phyloP scores from a whole-genome alignment of 768 basidiomycete genomes.

The Boletus coccyginus region DNA sequence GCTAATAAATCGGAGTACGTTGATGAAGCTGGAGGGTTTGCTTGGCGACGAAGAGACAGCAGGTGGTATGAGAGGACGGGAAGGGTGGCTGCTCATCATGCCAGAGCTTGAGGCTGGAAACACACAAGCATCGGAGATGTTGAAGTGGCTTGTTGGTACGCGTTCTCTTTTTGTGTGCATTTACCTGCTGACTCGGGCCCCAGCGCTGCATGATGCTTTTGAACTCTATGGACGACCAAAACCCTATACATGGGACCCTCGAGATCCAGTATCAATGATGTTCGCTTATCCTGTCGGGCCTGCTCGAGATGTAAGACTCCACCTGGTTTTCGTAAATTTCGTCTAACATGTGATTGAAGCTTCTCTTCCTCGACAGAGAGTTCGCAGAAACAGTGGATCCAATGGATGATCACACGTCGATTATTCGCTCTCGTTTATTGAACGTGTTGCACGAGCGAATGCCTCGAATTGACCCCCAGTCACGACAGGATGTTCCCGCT shows the following conservation, averaged over 20 bases:
- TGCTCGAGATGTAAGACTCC: slow-evolving; percentile 66
- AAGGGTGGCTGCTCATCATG: slow-evolving; percentile 90
- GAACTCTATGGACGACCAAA: slow-evolving; percentile 86
- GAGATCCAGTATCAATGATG: slow-evolving; percentile 80
- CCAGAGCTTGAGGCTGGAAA: slow-evolving; percentile 71
- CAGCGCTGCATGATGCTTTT: slow-evolving; percentile 84
- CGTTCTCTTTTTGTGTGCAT: slow-evolving; percentile 5
- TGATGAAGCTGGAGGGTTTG: slow-evolving; percentile 89
- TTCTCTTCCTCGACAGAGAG: slow-evolving; percentile 86
- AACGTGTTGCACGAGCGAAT: slow-evolving; percentile 64
- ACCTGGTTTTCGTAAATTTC: not conserved
- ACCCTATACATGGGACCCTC: slow-evolving; percentile 86
- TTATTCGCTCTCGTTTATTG: slow-evolving; percentile 59
- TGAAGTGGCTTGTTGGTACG: slow-evolving; percentile 87
- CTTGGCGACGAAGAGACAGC: slow-evolving; percentile 75
- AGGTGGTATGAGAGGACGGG: slow-evolving; percentile 62
- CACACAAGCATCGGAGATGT: slow-evolving; percentile 75
- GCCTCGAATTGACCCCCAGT: slow-evolving; percentile 36
- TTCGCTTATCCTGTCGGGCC: slow-evolving; percentile 92
- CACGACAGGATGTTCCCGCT: slow-evolving; percentile 4
- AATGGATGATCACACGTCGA: slow-evolving; percentile 72
- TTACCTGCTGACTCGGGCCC: slow-evolving; percentile 10
- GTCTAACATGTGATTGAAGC: slow-evolving; percentile 40
- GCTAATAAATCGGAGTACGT: slow-evolving; percentile 80
- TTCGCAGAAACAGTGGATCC: slow-evolving; percentile 75